These are phyloP conservation scores for Anthoceros angustus DNA, from an alignment of 225 moss, liverwort and hornwort genomes.

Conservation along the genomic window DNA sequence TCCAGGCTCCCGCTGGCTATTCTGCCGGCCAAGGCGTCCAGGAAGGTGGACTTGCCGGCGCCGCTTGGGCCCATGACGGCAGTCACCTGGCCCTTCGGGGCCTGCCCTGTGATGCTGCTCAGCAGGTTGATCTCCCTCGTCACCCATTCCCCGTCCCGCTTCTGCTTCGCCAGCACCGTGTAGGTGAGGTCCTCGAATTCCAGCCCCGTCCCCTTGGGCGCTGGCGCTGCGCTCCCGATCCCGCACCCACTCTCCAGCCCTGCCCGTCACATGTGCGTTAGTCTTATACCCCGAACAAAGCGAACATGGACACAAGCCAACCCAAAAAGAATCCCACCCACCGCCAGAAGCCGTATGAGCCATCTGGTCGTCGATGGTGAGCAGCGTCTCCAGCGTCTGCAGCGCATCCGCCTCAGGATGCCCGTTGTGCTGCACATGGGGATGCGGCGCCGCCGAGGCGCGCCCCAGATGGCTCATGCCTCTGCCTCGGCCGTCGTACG, in stretches of 20 bases:
- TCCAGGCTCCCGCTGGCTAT: conserved; percentile 5
- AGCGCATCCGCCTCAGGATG: not conserved
- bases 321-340: not conserved
- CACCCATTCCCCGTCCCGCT: conserved; percentile 11
- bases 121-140: conserved; percentile 11
- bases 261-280: not conserved
- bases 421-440: not conserved
- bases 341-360: not conserved
- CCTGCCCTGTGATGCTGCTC: conserved; percentile 17
- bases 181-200: conserved; percentile 17
- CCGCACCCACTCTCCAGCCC: not conserved
- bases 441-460: not conserved
- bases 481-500: too few species aligned
- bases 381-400: conserved; percentile 14
- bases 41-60: conserved; percentile 15
- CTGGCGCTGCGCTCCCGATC: not conserved
- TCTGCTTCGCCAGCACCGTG: conserved; percentile 13
- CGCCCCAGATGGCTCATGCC: too few species aligned
- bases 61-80: conserved; percentile 19
- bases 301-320: not conserved
- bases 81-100: conserved; percentile 10
- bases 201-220: conserved; percentile 8
- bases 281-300: not conserved
- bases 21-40: conserved; percentile 15
- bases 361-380: conserved; percentile 11